Base-by-base conservation (phyloP, 805 yeast species). In the Metschnikowia koreensis region DNA sequence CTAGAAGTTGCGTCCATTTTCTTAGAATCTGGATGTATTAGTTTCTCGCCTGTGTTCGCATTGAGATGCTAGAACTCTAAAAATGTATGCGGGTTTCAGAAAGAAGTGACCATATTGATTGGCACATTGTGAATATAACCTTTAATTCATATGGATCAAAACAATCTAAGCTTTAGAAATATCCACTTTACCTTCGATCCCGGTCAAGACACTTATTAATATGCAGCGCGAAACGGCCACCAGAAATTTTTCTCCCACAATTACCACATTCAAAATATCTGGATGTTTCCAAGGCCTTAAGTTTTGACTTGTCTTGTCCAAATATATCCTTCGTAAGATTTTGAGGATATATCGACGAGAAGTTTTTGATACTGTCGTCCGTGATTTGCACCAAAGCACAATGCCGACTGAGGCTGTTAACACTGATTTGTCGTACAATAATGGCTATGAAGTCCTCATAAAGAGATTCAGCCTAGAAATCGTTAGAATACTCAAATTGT, bases 201-300 rank as follows among this genome's bases (percentile, higher is more conserved):
- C 44, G 34, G 41, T 89, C 89, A 26, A 91, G 68, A 65, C 99
- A 93, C 60, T 96, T 83, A 65, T 91, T 96, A 31, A 93, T 77
- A 69, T 93, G 99, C 40, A 89, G 91, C 1, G 98, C 97, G 75
- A 89, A 92, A 52, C 99, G 74, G 38, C 89, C 86, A 0, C 96
- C 97, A 0, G 97, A 93, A 7, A 93, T 86, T 61, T 86, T 89
- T 51, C 99, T 76, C 16, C 82, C 84, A 68, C 99, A 93, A 58
- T 87, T 86, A 5, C 79, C 77, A 69, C 99, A 93, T 50, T 75
- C 80, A 60, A 90, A 89, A 66, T 91, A 90, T 48, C 78, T 67
- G 1, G 75, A 70, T 15, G 78, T 65, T 42, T 83, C 89, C 6
- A 68, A 60, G 12, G 66, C 58, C 54, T 74, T 74, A 46, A 73